Percentiles rank a stretch among this genome's conserved stretches.
These are phyloP conservation scores for Phyllosticta citrichinensis DNA, from an alignment of 2,329 filamentous ascomycete genomes.

Conservation along the genomic window DNA sequence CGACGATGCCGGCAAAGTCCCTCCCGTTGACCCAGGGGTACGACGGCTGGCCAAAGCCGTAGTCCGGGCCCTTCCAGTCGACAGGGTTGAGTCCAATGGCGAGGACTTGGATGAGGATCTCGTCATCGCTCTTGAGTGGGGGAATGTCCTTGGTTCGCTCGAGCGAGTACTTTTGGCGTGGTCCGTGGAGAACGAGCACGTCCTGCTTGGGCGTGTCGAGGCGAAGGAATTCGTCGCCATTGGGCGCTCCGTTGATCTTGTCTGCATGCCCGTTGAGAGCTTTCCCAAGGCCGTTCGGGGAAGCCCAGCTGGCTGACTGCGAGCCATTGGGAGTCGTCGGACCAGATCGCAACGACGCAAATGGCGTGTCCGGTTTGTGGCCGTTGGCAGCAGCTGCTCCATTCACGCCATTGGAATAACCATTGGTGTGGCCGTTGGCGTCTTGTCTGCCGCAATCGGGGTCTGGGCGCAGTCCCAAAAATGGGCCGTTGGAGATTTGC, in stretches of 20 bases:
- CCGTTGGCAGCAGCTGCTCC: neutral
- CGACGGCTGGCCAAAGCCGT: conserved; percentile 57
- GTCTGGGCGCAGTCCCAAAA: conserved; percentile 3
- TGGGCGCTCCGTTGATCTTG: neutral
- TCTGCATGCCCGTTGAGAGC: neutral
- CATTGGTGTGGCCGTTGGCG: neutral
- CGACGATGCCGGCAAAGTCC: conserved; percentile 56
- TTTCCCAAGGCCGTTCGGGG: neutral
- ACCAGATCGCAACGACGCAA: neutral
- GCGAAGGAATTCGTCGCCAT: conserved; percentile 5
- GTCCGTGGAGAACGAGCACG: conserved; percentile 2
- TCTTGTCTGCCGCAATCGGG: neutral
- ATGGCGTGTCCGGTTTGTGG: neutral
- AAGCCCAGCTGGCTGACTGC: neutral
- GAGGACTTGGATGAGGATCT: conserved; percentile 52
- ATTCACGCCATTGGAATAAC: neutral
- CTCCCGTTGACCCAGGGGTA: conserved; percentile 61
- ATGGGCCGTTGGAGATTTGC: conserved; percentile 1
- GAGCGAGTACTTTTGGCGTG: conserved; percentile 4
- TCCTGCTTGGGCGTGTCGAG: conserved; percentile 14
- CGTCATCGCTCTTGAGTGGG: conserved; percentile 17
- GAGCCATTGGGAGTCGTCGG: neutral
- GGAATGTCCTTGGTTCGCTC: conserved; percentile 1
- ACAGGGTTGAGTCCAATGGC: conserved; percentile 67
- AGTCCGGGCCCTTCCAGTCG: conserved; percentile 65